Percentiles rank a stretch among this genome's conserved stretches.
These are phyloP conservation scores for Telopea speciosissima DNA, from an alignment of 177 flowering plant genomes.

Conservation along the genomic window DNA sequence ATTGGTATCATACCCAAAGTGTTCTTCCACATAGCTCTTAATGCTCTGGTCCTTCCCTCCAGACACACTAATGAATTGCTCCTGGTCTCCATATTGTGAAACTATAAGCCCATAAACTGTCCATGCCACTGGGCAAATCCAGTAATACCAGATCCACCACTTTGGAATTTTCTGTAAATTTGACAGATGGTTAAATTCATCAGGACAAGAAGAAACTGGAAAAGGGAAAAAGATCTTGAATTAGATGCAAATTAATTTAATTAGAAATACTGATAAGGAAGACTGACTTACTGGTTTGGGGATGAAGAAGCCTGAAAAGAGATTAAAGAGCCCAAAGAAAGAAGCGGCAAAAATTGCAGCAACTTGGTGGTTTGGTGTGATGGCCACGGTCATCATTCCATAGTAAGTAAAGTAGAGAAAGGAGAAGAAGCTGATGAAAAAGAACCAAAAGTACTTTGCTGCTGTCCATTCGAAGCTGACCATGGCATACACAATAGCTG, in stretches of 20 bases:
- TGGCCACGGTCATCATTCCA: constrained; percentile 78
- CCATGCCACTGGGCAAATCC: constrained; percentile 51
- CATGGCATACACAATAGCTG: constrained; percentile 60
- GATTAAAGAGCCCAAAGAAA: constrained; percentile 57
- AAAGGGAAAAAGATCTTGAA: no score
- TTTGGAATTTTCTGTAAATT: constrained; percentile 43
- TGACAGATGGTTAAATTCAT: not conserved
- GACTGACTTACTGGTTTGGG: constrained; percentile 54
- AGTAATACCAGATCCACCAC: constrained; percentile 54
- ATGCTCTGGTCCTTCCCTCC: constrained; percentile 22
- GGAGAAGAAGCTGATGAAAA: constrained; percentile 55
- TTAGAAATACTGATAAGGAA: not conserved
- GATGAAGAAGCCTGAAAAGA: constrained; percentile 83
- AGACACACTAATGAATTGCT: constrained; percentile 15
- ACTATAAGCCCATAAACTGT: constrained; percentile 39
- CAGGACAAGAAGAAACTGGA: not conserved
- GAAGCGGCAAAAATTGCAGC: constrained; percentile 66
- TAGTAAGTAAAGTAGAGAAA: constrained; percentile 75
- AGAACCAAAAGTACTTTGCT: constrained; percentile 70
- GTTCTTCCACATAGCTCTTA: constrained; percentile 10
- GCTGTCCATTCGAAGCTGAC: constrained; percentile 59
- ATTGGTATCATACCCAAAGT: constrained; percentile 16
- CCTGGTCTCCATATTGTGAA: constrained; percentile 35
- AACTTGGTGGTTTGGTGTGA: constrained; percentile 70
- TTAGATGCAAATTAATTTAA: no score